Conservation (phyloP, 306 rosid genomes). For the peach (Prunus persica) region Prunus_persica_NCBIv2 NC_034010.1:639501-640000, state of each 20-base stretch:
- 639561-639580: background rate
- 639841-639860: too few relatives aligned
- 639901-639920: background rate
- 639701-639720: background rate
- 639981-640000: too few relatives aligned
- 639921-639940: too few relatives aligned
- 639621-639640: background rate
- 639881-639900: background rate
- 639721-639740: too few relatives aligned
- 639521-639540: constrained; percentile 4
- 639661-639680: background rate
- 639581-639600: background rate
- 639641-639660: background rate
- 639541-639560: constrained; percentile 9
- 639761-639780: too few relatives aligned
- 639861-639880: background rate
- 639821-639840: too few relatives aligned
- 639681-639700: background rate
- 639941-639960: background rate
- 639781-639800: background rate
- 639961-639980: background rate
- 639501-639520: background rate
- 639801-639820: background rate
- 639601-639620: background rate
- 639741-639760: too few relatives aligned